Evolutionary conservation across 441 rosid species (phyloP).

Genomic region (Arabidopsis lyrata): DNA sequence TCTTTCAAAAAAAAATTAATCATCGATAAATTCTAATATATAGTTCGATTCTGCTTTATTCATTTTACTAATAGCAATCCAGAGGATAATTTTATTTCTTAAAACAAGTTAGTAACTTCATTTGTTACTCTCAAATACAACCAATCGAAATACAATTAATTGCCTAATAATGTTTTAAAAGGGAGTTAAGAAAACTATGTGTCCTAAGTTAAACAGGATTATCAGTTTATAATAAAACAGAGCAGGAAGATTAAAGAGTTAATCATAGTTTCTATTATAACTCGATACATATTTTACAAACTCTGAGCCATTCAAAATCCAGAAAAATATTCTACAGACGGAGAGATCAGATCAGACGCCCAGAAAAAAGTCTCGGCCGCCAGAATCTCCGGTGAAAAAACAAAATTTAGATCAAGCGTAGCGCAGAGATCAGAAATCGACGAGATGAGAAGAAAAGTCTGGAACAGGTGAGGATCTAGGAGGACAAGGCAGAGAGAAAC

Average conservation of each 20-base stretch:
- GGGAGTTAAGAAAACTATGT: background rate
- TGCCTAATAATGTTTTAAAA: too few relatives aligned
- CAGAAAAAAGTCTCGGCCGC: slow-evolving; percentile 24
- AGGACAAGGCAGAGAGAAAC: slow-evolving; percentile 35
- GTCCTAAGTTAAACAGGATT: background rate
- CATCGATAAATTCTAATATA: too few relatives aligned
- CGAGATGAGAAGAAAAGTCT: slow-evolving; percentile 46
- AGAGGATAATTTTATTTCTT: too few relatives aligned
- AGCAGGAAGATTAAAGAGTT: background rate
- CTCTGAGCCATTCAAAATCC: slow-evolving; percentile 1
- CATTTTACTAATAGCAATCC: background rate
- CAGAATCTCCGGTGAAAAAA: background rate
- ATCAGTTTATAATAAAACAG: too few relatives aligned
- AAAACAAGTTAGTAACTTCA: background rate
- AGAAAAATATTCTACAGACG: background rate
- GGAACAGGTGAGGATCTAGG: slow-evolving; percentile 33
- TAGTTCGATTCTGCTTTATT: background rate
- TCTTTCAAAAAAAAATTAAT: too few relatives aligned
- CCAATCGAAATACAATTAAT: too few relatives aligned
- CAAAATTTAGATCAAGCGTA: slow-evolving; percentile 15
- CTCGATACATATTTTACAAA: slow-evolving; percentile 14
- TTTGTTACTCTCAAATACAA: background rate
- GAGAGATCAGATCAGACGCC: slow-evolving; percentile 1
- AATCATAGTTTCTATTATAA: background rate
- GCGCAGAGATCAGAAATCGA: slow-evolving; percentile 34